Conservation (phyloP, 2,329 filamentous ascomycete species). For the Nothophoma quercina region DNA sequence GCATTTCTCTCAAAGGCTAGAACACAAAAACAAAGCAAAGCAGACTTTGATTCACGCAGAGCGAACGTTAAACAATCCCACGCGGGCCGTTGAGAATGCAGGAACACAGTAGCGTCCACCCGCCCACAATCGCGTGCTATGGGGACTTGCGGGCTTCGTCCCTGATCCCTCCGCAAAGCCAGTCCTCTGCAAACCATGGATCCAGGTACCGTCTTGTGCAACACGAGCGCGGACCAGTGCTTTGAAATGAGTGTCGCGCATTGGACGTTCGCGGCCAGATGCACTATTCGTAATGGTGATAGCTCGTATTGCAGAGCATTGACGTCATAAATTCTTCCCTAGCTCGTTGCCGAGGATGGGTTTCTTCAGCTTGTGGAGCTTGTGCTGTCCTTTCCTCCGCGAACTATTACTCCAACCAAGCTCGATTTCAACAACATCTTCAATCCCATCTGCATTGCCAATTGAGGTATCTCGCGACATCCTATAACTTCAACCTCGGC, state of each 20-base stretch:
- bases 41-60: too few relatives aligned
- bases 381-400: constrained; percentile 7
- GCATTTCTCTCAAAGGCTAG: not conserved
- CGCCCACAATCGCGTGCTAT: constrained; percentile 6
- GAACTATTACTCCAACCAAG: constrained; percentile 1
- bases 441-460: constrained; percentile 5
- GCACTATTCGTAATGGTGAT: constrained; percentile 18
- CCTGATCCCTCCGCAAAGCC: not conserved
- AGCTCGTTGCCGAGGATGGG: constrained; percentile 10
- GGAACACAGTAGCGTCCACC: constrained; percentile 8
- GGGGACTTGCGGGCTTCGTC: not conserved
- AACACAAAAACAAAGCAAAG: not conserved
- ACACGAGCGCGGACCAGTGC: constrained; percentile 3
- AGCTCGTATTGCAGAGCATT: constrained; percentile 4
- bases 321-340: constrained; percentile 16
- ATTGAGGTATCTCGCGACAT: not conserved
- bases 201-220: constrained; percentile 1
- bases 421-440: not conserved
- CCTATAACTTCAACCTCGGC: not conserved
- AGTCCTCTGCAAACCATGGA: not conserved
- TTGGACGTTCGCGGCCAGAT: constrained; percentile 16
- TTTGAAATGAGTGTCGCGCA: constrained; percentile 15
- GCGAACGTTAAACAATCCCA: too few relatives aligned
- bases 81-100: constrained; percentile 13
- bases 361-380: constrained; percentile 14